Evolutionary conservation across 495 filamentous ascomycete genomes (phyloP).

Genomic region (Penicillium nucicola): DNA sequence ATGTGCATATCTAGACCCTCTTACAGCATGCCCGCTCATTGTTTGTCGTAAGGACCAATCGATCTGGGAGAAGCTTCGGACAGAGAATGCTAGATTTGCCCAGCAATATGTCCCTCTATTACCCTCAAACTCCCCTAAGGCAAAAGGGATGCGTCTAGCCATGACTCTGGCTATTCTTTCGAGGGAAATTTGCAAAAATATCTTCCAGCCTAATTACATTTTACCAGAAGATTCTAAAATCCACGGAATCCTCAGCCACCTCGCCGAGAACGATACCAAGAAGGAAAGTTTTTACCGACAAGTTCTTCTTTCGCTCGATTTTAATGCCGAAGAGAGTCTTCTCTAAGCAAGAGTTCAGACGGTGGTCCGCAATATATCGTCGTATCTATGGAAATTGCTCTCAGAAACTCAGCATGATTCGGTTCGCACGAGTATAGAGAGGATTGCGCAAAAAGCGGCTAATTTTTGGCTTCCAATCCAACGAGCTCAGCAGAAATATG

Average conservation of each 20-base stretch:
- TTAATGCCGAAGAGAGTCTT: neutral
- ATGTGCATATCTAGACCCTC: neutral
- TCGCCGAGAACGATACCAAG: constrained; percentile 16
- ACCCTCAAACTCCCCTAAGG: constrained; percentile 17
- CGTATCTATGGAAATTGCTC: constrained; percentile 5
- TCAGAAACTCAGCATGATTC: constrained; percentile 3
- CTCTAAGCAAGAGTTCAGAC: neutral
- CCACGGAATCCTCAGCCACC: constrained; percentile 11
- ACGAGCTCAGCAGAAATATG: constrained; percentile 5
- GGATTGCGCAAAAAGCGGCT: constrained; percentile 4
- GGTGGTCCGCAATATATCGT: constrained; percentile 6
- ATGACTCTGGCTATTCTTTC: constrained; percentile 23
- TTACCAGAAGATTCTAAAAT: constrained; percentile 4
- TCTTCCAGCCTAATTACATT: constrained; percentile 27
- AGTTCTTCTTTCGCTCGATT: constrained; percentile 20
- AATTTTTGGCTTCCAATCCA: constrained; percentile 6
- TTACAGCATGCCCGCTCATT: no score
- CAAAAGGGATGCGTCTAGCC: constrained; percentile 23
- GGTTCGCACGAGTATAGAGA: constrained; percentile 1
- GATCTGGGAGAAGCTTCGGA: constrained; percentile 7
- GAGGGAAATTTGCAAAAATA: constrained; percentile 19
- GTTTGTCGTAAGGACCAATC: constrained; percentile 2
- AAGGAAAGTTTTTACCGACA: constrained; percentile 24
- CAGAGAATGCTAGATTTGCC: neutral
- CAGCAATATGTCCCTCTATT: constrained; percentile 8